phyloP scores from a whole-genome alignment of 805 yeast genomes.

The Monosporozyma aerobia region DNA sequence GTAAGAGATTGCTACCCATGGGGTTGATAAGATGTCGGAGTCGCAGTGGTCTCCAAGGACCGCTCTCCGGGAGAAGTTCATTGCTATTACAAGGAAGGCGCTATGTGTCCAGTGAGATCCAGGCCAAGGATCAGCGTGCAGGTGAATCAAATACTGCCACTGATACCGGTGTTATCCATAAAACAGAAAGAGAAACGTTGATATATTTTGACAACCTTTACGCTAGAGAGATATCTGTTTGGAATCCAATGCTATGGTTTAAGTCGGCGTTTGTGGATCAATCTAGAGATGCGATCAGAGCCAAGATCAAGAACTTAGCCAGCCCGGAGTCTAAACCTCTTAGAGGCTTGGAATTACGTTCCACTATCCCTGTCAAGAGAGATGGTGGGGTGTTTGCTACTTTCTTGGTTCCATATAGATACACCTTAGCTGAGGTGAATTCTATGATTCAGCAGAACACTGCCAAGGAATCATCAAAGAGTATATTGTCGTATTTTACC shows the following conservation, averaged over 20 bases:
- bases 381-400: conserved; percentile 95
- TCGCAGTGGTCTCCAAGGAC: background rate
- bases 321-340: conserved; percentile 30
- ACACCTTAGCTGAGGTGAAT: conserved; percentile 44
- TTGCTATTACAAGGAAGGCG: conserved; percentile 10
- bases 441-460: conserved; percentile 42
- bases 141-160: conserved; percentile 49
- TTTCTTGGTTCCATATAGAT: conserved; percentile 48
- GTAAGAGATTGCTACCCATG: background rate
- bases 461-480: conserved; percentile 30
- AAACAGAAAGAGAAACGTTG: conserved; percentile 40
- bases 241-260: conserved; percentile 40
- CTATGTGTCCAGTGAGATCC: conserved; percentile 33
- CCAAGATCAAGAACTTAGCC: conserved; percentile 33
- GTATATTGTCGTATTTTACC: conserved; percentile 35
- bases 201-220: conserved; percentile 49
- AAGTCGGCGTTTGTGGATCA: conserved; percentile 31
- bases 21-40: background rate
- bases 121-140: conserved; percentile 37
- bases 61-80: background rate
- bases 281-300: conserved; percentile 33
- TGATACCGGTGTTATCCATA: conserved; percentile 49
- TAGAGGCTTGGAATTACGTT: conserved; percentile 40
- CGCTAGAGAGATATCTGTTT: conserved; percentile 37
- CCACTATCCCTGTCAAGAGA: conserved; percentile 59